Percentiles rank a stretch among this genome's conserved stretches.
phyloP scores from a whole-genome alignment of 768 basidiomycete species.

The Pulveroboletus sp. region DNA sequence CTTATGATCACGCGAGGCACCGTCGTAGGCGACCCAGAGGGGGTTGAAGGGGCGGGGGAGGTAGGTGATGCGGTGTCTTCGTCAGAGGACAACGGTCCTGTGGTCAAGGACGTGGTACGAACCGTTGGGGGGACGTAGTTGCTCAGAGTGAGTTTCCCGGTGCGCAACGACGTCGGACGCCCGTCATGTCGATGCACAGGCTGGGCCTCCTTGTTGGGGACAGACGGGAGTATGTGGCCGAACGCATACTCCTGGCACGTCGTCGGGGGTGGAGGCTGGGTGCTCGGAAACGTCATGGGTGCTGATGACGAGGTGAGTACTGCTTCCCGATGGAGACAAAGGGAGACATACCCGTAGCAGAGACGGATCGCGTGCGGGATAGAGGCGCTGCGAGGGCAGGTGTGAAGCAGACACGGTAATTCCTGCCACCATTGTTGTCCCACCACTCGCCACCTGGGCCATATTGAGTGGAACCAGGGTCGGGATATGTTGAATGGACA shows the following conservation, averaged over 20 bases:
- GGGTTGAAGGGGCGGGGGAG: conserved; percentile 28
- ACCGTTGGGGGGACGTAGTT: conserved; percentile 33
- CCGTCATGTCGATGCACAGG: neutral
- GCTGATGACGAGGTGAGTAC: conserved; percentile 12
- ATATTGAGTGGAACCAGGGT: conserved; percentile 19
- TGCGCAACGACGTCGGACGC: neutral
- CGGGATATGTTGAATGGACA: conserved; percentile 18
- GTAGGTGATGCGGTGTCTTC: conserved; percentile 21
- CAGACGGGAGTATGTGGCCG: conserved; percentile 2
- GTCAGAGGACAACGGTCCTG: neutral
- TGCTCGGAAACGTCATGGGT: neutral
- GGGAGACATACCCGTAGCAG: conserved; percentile 10
- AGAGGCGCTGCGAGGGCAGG: neutral
- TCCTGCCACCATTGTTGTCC: conserved; percentile 82
- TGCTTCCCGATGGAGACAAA: neutral
- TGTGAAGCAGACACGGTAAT: conserved; percentile 74
- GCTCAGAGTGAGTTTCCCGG: conserved; percentile 26
- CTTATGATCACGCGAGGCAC: conserved; percentile 22
- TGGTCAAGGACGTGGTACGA: neutral
- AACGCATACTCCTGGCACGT: conserved; percentile 13
- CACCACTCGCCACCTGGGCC: conserved; percentile 74
- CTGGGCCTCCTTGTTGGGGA: neutral
- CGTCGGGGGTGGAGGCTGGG: neutral
- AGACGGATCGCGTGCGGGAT: conserved; percentile 18
- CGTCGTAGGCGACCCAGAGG: conserved; percentile 17